A percentile compares a stretch with the other conserved stretches of the same genome.
These are phyloP conservation scores for Schizonepeta tenuifolia DNA, from an alignment of 257 asterid species.

Conservation along the genomic window DNA sequence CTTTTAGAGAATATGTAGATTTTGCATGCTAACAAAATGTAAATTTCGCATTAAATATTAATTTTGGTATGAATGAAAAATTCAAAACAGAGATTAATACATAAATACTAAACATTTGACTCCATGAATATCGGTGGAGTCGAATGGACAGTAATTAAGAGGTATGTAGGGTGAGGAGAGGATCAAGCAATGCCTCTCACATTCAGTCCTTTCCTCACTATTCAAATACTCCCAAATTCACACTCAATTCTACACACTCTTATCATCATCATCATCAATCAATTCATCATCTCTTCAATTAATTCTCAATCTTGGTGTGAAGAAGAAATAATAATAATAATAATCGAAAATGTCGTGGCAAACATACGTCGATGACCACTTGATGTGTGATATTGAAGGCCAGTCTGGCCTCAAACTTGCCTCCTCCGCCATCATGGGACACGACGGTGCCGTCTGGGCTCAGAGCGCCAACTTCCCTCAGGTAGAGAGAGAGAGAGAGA, in stretches of 20 bases:
- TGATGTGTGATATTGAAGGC: slow-evolving; percentile 65
- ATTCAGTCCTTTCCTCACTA: slow-evolving; percentile 7
- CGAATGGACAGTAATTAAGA: slow-evolving; percentile 21
- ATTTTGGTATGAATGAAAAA: too few relatives aligned
- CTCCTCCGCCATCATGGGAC: slow-evolving; percentile 63
- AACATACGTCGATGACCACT: slow-evolving; percentile 60
- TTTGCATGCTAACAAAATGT: too few relatives aligned
- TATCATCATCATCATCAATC: too few relatives aligned
- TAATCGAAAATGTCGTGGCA: slow-evolving; percentile 62
- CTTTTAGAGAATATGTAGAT: too few relatives aligned
- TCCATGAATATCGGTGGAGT: slow-evolving; percentile 9
- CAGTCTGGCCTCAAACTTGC: slow-evolving; percentile 49
- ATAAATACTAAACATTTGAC: too few relatives aligned
- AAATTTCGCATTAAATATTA: too few relatives aligned
- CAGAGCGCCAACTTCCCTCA: slow-evolving; percentile 61
- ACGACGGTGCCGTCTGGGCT: slow-evolving; percentile 64
- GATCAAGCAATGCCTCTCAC: slow-evolving; percentile 26
- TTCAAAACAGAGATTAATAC: background rate
- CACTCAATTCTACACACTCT: background rate
- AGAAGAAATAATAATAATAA: too few relatives aligned
- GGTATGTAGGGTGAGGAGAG: slow-evolving; percentile 30
- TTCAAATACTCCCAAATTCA: slow-evolving; percentile 20
- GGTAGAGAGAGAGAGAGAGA: slow-evolving; percentile 15
- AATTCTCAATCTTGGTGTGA: background rate
- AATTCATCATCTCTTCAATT: background rate